Evolutionary conservation across 306 rosid species (phyloP).

Genomic region (Corylus avellana): DNA sequence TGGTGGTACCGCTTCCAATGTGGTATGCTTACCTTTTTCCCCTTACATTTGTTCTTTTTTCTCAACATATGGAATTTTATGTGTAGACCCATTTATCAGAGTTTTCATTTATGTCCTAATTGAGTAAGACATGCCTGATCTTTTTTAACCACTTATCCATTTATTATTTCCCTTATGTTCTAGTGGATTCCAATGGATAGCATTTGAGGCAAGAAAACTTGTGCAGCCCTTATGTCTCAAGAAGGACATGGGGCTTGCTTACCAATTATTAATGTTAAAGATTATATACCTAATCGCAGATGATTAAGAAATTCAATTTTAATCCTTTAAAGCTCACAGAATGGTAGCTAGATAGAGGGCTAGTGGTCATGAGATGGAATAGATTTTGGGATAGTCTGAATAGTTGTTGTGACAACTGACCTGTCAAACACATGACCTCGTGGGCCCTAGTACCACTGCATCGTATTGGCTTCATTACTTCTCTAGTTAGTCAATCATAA

Average conservation of each 20-base stretch:
- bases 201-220: background rate
- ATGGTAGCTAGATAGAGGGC: background rate
- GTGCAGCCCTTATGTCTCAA: background rate
- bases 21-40: slow-evolving; percentile 33
- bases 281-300: background rate
- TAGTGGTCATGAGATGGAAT: background rate
- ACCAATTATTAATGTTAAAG: background rate
- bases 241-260: background rate
- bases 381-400: background rate
- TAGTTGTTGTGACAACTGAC: background rate
- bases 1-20: slow-evolving; percentile 55
- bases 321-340: background rate
- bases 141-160: background rate
- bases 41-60: background rate
- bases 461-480: background rate
- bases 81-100: background rate
- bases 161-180: background rate
- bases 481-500: background rate
- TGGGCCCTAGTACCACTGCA: background rate
- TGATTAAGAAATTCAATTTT: background rate
- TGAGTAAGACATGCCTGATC: background rate
- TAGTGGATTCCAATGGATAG: background rate
- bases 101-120: background rate
- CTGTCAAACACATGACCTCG: background rate
- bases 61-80: background rate